These are phyloP conservation scores for Sonneratia alba DNA, from an alignment of 345 rosid species.

Conservation along the genomic window DNA sequence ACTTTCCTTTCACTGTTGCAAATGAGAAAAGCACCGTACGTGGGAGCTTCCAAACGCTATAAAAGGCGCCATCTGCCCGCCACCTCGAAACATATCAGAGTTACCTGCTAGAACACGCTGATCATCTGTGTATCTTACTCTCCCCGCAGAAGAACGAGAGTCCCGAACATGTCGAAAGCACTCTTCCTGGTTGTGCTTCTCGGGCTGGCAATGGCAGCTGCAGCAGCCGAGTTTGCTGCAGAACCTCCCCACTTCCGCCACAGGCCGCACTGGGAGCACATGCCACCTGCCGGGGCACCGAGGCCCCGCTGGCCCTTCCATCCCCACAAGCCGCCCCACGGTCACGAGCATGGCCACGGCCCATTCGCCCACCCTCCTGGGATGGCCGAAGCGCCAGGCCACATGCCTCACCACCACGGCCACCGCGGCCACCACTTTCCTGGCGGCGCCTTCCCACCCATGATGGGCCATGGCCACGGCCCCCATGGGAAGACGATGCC, in stretches of 20 bases:
- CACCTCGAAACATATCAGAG: background rate
- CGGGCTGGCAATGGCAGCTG: background rate
- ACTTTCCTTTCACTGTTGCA: background rate
- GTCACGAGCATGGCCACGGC: background rate
- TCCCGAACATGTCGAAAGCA: background rate
- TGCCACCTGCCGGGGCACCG: background rate
- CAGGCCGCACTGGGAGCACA: background rate
- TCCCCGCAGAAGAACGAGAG: background rate
- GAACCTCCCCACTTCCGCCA: background rate
- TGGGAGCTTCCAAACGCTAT: background rate
- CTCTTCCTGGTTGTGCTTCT: conserved; percentile 2
- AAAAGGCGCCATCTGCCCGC: background rate
- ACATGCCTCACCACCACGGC: conserved; percentile 12
- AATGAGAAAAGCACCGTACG: background rate
- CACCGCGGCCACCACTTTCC: conserved; percentile 8
- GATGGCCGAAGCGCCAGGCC: background rate
- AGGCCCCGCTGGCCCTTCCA: background rate
- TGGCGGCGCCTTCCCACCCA: conserved; percentile 5
- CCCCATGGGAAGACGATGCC: conserved; percentile 4
- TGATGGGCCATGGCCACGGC: conserved; percentile 5
- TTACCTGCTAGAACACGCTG: background rate
- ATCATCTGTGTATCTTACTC: background rate
- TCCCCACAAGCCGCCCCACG: background rate
- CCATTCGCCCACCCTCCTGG: conserved; percentile 10
- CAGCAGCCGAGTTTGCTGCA: background rate